Evolutionary conservation across 331 rosid genomes (phyloP).

Genomic region (Malus hybrid): DNA sequence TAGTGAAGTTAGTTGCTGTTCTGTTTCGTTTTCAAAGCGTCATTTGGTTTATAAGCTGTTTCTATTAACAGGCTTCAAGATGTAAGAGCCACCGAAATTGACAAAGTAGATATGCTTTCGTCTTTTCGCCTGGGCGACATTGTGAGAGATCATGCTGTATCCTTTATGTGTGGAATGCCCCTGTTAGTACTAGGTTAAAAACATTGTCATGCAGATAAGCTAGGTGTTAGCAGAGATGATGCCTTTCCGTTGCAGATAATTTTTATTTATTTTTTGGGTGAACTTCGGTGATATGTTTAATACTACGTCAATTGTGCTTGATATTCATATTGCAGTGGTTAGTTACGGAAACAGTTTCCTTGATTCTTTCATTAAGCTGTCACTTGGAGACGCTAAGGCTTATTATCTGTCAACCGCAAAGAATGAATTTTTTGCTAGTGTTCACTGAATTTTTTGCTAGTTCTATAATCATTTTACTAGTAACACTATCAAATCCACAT

Average conservation of each 20-base stretch:
- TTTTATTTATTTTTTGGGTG: neutral
- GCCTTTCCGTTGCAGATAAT: neutral
- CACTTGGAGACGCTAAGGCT: constrained; percentile 90
- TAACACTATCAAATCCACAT: neutral
- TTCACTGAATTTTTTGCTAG: neutral
- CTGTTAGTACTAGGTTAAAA: neutral
- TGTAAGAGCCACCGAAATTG: constrained; percentile 93
- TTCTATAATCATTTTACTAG: neutral
- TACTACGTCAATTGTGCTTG: too few relatives aligned
- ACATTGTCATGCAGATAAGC: neutral
- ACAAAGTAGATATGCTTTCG: constrained; percentile 83
- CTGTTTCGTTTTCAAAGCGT: neutral
- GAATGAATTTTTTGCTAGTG: constrained; percentile 52
- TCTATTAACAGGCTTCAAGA: constrained; percentile 73
- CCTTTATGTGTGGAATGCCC: constrained; percentile 20
- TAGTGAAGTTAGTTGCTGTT: neutral
- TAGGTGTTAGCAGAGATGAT: neutral
- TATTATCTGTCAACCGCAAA: constrained; percentile 81
- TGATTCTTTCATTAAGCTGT: constrained; percentile 43
- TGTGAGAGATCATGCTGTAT: constrained; percentile 73
- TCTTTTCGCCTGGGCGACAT: constrained; percentile 77
- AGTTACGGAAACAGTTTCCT: constrained; percentile 17
- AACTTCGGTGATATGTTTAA: neutral
- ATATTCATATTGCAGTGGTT: neutral
- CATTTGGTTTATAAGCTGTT: constrained; percentile 8